A percentile compares a stretch with the other conserved stretches of the same genome.
These are phyloP conservation scores for Cyberlindnera saturnus DNA, from an alignment of 805 yeast genomes.

Conservation along the genomic window DNA sequence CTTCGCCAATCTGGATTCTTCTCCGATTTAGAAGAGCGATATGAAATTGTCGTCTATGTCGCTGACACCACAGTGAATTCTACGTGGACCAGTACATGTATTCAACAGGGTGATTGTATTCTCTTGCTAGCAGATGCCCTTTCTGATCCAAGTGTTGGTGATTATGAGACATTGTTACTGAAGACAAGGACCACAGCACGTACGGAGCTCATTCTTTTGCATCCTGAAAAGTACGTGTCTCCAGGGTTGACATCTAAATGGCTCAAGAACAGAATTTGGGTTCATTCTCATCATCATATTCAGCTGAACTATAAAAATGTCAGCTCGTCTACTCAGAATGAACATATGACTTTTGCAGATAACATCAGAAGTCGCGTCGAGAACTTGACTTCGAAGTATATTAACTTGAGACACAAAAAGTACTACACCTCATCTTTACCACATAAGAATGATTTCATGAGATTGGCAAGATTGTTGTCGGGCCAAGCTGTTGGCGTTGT, in stretches of 20 bases:
- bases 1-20: conserved; percentile 84
- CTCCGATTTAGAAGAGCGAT: conserved; percentile 84
- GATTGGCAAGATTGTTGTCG: conserved; percentile 83
- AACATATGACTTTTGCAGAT: conserved; percentile 15
- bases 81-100: conserved; percentile 88
- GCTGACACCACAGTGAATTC: conserved; percentile 82
- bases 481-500: conserved; percentile 94
- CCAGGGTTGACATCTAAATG: conserved; percentile 84
- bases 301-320: conserved; percentile 46
- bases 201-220: conserved; percentile 79
- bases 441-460: conserved; percentile 82
- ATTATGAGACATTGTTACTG: conserved; percentile 71
- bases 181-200: conserved; percentile 78
- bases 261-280: conserved; percentile 86
- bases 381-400: conserved; percentile 27
- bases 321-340: conserved; percentile 3
- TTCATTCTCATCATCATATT: conserved; percentile 87
- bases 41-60: conserved; percentile 82
- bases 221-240: conserved; percentile 72
- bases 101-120: conserved; percentile 94
- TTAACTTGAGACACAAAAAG: conserved; percentile 7
- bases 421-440: conserved; percentile 29
- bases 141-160: conserved; percentile 70
- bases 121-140: conserved; percentile 80
- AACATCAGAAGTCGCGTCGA: conserved; percentile 32